Evolutionary conservation across 2,329 filamentous ascomycete species (phyloP), one percentile per base, ranked within the genome.

Genomic region (Apiospora sp.): DNA sequence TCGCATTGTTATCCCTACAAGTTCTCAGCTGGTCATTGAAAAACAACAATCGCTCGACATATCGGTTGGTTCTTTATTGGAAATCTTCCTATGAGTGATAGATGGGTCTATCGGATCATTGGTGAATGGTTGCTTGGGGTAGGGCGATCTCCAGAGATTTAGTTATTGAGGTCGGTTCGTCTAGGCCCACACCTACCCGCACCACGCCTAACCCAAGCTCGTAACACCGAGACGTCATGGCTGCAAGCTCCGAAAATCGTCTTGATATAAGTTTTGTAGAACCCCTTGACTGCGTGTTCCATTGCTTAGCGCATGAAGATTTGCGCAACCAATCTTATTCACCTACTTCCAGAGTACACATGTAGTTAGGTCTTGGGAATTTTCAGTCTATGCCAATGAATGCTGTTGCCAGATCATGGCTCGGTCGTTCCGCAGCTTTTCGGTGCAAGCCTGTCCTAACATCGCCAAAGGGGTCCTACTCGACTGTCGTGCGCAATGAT

Each of bases 401-500:
- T 61, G 74, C 72, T 1, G 71, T 80, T 46, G 72, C 75, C 19
- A 79, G 75, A 58, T 74, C 77, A 68, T 79, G 80, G 79, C 76
- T 78, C 67, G 79, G 77, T 48, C 46, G 46, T 24, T 22, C 68
- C 22, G 41, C 68, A 19, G 68, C 78, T 27, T 80, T 77, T 70
- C 75, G 75, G 69, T 74, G 71, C 54, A 79, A 73, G 75, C 74
- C 72, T 24, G 67, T 70, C 54, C 69, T 12, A 14, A 46, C 41
- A 68, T 71, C 67, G 5, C 43, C 27, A 48, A 48, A 69, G 70
- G 73, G 75, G 71, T 76, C 73, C 49, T 77, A 75, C 75, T 81
- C 77, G 73, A 75, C 73, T 72, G 79, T 70, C 73, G 72, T 72
- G 37, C 73, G 67, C 73, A 70, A 77, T 76, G 83, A 84, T 72